Base-by-base conservation (phyloP, 2,329 filamentous ascomycete genomes). In the Pseudopyricularia cyperi region DNA sequence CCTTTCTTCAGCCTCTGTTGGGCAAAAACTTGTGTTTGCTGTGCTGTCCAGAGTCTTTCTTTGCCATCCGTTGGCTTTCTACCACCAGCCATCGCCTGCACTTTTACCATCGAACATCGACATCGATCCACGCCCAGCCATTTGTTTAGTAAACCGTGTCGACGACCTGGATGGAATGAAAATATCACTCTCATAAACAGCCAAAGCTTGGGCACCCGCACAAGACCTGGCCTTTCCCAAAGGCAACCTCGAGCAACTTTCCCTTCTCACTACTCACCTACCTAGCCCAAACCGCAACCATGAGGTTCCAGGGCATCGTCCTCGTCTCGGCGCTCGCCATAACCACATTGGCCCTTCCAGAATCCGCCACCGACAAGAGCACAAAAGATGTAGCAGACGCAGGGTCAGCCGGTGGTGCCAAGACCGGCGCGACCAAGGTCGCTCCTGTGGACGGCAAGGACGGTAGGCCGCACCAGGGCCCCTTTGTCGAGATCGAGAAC, bases 361-460 rank as follows among this genome's bases (percentile, higher is more conserved):
- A 57, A 14, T 58, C 64, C 46, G 58, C 58, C 19, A 55, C 61
- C 3, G 61, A 34, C 3, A 24, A 46, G 19, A 12, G 63, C 39
- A 56, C 57, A 39, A 61, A 60, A 48, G 62, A 63, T 19, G 49
- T 56, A 9, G 54, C 62, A 51, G 48, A 57, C 30, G 52, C 55
- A 3, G 26, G 49, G 46, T 55, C 60, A 9, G 54, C 56, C 44
- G 57, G 60, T 26, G 70, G 68, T 55, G 56, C 54, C 39, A 68
- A 68, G 51, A 62, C 63, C 9, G 71, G 73, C 32, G 11, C 39
- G 24, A 75, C 71, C 53, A 89, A 89, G 65, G 84, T 93, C 71
- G 88, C 87, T 52, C 91, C 91, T 0, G 84, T 96, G 19, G 93
- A 97, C 65, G 90, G 90, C 46, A 85, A 86, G 60, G 93, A 97